Evolutionary conservation across 768 basidiomycete genomes (phyloP).

Genomic region (Stropharia rugosoannulata): DNA sequence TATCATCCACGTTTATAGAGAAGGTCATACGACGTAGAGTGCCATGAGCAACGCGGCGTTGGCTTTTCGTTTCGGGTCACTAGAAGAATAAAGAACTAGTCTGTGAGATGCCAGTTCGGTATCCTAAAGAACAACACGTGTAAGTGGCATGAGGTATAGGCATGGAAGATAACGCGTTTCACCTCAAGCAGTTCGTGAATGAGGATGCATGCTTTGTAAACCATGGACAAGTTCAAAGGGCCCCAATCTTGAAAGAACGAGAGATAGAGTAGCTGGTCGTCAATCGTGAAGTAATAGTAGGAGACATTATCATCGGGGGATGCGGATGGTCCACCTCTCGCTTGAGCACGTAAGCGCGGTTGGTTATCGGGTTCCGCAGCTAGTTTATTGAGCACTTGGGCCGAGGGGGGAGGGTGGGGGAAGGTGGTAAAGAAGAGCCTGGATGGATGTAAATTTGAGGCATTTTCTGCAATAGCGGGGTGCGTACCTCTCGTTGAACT

Average conservation of each 20-base stretch:
- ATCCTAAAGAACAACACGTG: conserved; percentile 55
- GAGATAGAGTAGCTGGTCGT: conserved; percentile 88
- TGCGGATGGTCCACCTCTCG: conserved; percentile 56
- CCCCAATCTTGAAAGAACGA: conserved; percentile 97
- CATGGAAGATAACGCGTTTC: conserved; percentile 21
- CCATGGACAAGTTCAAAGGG: conserved; percentile 89
- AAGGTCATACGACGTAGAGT: conserved; percentile 75
- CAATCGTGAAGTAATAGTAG: conserved; percentile 91
- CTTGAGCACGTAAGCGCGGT: conserved; percentile 63
- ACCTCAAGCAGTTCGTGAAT: conserved; percentile 89
- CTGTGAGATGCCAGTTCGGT: conserved; percentile 69
- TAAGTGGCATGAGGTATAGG: conserved; percentile 35
- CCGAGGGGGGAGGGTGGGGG: conserved; percentile 67
- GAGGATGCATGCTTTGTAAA: conserved; percentile 89
- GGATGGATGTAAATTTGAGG: conserved; percentile 12
- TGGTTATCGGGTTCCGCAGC: conserved; percentile 49
- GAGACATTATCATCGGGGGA: conserved; percentile 73
- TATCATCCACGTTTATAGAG: conserved; percentile 8
- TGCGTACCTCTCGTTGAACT: conserved; percentile 71
- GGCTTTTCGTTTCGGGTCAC: conserved; percentile 84
- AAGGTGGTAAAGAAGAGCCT: conserved; percentile 93
- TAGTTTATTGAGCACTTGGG: conserved; percentile 62
- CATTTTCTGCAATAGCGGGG: conserved; percentile 1
- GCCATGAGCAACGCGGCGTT: conserved; percentile 95
- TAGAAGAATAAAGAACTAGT: conserved; percentile 85